These are phyloP conservation scores for Calonectria henricotiae DNA, from an alignment of 2,329 filamentous ascomycete species.

Conservation along the genomic window DNA sequence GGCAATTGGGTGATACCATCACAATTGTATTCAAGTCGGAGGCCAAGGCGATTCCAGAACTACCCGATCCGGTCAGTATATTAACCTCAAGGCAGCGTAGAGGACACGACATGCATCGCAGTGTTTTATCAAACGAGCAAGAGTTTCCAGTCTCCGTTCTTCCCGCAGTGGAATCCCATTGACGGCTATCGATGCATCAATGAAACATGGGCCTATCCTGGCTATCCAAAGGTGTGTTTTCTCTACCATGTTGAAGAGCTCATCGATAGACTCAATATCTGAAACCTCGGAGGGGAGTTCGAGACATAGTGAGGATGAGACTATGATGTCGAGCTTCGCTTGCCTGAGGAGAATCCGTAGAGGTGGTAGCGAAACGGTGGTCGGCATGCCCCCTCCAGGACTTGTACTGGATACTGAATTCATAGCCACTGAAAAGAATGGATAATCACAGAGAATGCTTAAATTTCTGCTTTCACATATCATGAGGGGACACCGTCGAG, in stretches of 20 bases:
- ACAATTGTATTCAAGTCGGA: conserved; percentile 50
- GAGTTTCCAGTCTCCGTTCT: conserved; percentile 21
- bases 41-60: conserved; percentile 55
- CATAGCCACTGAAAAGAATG: neutral
- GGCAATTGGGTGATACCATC: conserved; percentile 30
- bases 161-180: conserved; percentile 44
- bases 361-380: conserved; percentile 49
- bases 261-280: conserved; percentile 40
- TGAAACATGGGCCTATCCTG: conserved; percentile 53
- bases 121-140: conserved; percentile 45
- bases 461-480: neutral
- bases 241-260: conserved; percentile 48
- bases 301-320: conserved; percentile 52
- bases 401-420: neutral
- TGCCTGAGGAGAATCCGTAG: conserved; percentile 47
- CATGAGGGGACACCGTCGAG: neutral
- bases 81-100: too few species aligned
- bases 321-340: conserved; percentile 48
- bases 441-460: neutral
- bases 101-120: conserved; percentile 50
- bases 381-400: conserved; percentile 24
- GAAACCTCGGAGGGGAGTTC: conserved; percentile 44
- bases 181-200: conserved; percentile 51
- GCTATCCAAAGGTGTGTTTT: conserved; percentile 56
- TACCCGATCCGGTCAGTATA: conserved; percentile 35